Conservation (phyloP, 139 green algal species). For the Zygnema cylindricum region DNA sequence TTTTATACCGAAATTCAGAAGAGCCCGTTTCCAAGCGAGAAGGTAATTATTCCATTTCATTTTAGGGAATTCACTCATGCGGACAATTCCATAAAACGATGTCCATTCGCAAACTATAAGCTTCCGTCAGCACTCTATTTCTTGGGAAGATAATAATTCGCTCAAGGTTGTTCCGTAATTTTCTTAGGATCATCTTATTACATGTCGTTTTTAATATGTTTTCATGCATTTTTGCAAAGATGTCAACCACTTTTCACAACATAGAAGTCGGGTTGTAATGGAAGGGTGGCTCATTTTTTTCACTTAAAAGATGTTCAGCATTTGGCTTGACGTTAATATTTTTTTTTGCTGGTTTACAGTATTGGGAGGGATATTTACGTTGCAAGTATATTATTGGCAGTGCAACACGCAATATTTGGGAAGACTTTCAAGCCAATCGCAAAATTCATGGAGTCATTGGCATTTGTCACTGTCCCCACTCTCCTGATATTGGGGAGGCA, state of each 20-base stretch:
- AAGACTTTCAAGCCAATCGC: conserved; percentile 70
- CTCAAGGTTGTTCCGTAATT: too few species aligned
- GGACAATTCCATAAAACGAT: too few species aligned
- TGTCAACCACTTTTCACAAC: not conserved
- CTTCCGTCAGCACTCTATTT: too few species aligned
- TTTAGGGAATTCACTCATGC: too few species aligned
- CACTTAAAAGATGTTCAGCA: too few species aligned
- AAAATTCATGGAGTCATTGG: conserved; percentile 76
- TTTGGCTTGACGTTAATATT: not conserved
- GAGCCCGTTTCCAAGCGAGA: conserved; percentile 45
- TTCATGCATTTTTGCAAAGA: not conserved
- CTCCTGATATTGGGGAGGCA: conserved; percentile 61
- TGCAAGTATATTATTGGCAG: conserved; percentile 52
- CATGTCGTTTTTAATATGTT: not conserved
- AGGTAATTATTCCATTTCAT: not conserved
- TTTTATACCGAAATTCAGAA: conserved; percentile 61
- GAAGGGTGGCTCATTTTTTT: not conserved
- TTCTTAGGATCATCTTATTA: not conserved
- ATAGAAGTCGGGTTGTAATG: not conserved
- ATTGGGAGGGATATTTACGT: conserved; percentile 2
- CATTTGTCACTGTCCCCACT: conserved; percentile 75
- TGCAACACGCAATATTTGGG: conserved; percentile 38
- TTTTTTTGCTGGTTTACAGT: not conserved
- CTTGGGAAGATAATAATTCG: too few species aligned
- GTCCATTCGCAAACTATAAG: too few species aligned